phyloP scores from a whole-genome alignment of 2,329 filamentous ascomycete species.

The Colletotrichum musicola region DNA sequence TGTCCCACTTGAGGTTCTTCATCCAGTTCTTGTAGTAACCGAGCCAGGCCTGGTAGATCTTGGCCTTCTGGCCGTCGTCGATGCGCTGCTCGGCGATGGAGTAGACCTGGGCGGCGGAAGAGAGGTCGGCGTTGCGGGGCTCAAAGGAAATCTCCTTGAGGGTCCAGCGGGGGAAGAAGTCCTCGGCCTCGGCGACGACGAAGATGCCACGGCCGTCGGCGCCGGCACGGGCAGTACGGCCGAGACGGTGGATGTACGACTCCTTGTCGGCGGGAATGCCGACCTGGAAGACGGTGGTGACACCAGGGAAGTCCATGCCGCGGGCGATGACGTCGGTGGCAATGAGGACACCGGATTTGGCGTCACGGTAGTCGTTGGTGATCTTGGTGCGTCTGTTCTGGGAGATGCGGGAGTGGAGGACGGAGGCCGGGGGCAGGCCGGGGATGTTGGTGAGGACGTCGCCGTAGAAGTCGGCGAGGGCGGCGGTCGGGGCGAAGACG shows the following conservation, averaged over 20 bases:
- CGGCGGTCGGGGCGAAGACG: conserved; percentile 78
- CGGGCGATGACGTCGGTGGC: conserved; percentile 79
- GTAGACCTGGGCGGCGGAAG: conserved; percentile 52
- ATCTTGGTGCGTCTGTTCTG: conserved; percentile 65
- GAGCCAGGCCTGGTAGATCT: conserved; percentile 69
- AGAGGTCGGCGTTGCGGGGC: conserved; percentile 59
- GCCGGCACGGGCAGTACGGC: conserved; percentile 75
- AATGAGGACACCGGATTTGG: conserved; percentile 67
- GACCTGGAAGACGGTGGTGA: conserved; percentile 75
- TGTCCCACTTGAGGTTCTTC: conserved; percentile 58
- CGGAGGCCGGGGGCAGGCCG: conserved; percentile 57
- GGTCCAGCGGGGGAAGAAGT: conserved; percentile 62
- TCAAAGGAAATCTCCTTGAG: conserved; percentile 68
- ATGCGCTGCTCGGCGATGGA: conserved; percentile 55
- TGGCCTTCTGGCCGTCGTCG: conserved; percentile 58
- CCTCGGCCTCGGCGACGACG: conserved; percentile 66
- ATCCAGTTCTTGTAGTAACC: conserved; percentile 67
- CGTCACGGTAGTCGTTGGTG: conserved; percentile 73
- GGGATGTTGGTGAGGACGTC: conserved; percentile 55
- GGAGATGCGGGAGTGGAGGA: conserved; percentile 64
- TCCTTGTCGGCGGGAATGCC: conserved; percentile 71
- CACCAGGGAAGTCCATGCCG: conserved; percentile 80
- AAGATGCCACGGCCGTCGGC: conserved; percentile 74
- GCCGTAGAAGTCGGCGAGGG: conserved; percentile 64
- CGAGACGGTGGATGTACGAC: conserved; percentile 76